phyloP scores from a whole-genome alignment of 108 stramenopile species.

The Cylindrotheca closterium region DNA sequence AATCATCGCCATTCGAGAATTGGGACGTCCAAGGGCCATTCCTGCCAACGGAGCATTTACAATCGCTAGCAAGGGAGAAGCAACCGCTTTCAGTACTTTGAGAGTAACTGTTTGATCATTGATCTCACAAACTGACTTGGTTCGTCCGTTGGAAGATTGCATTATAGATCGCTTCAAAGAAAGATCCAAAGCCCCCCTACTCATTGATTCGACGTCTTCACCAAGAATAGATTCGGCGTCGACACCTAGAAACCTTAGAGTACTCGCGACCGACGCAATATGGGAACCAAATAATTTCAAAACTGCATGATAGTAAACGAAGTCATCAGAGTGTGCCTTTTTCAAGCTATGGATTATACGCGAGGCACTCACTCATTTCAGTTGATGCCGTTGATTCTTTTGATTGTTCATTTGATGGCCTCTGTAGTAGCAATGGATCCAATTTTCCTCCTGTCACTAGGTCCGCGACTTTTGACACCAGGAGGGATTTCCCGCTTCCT shows the following conservation, averaged over 20 bases:
- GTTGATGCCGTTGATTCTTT: constrained; percentile 2
- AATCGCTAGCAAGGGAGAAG: constrained; percentile 54
- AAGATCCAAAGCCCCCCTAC: background rate
- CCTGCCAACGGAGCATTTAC: constrained; percentile 74
- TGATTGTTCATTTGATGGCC: background rate
- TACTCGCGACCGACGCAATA: constrained; percentile 27
- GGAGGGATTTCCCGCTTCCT: constrained; percentile 65
- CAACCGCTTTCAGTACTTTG: constrained; percentile 51
- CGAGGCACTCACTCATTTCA: too few relatives aligned
- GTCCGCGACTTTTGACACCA: constrained; percentile 65
- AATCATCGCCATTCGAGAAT: constrained; percentile 54
- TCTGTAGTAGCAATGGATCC: constrained; percentile 33
- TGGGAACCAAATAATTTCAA: constrained; percentile 48
- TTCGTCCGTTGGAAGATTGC: constrained; percentile 13
- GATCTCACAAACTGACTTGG: constrained; percentile 66
- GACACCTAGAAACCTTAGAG: constrained; percentile 30
- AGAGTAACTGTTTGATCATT: constrained; percentile 60
- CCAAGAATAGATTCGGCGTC: constrained; percentile 29
- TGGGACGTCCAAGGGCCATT: constrained; percentile 44
- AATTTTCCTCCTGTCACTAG: constrained; percentile 65
- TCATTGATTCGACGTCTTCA: constrained; percentile 4
- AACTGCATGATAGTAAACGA: too few relatives aligned
- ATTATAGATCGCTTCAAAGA: constrained; percentile 1
- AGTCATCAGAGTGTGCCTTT: too few relatives aligned
- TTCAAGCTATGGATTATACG: too few relatives aligned